Conservation (phyloP, 108 stramenopile genomes). For the Licmophora abbreviata region DNA sequence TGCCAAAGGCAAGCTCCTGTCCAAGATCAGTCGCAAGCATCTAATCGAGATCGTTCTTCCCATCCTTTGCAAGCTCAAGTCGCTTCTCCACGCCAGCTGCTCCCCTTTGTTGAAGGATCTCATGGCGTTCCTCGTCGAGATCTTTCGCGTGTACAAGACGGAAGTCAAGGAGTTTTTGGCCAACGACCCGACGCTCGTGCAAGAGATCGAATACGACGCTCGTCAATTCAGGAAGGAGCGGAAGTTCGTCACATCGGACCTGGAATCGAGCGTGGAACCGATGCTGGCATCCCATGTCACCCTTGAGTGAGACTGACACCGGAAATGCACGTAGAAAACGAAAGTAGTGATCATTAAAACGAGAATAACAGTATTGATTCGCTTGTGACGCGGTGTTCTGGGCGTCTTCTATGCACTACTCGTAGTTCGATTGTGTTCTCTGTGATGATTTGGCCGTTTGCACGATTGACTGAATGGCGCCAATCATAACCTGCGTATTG, state of each 20-base stretch:
- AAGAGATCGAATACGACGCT: conserved; percentile 82
- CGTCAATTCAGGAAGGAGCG: conserved; percentile 16
- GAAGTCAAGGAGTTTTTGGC: conserved; percentile 82
- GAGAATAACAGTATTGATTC: too few relatives aligned
- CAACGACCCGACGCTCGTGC: conserved; percentile 64
- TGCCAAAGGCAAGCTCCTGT: conserved; percentile 74
- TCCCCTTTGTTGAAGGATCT: conserved; percentile 81
- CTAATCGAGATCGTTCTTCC: conserved; percentile 89
- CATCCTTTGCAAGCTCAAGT: conserved; percentile 82
- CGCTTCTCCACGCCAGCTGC: conserved; percentile 61
- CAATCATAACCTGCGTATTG: conserved; percentile 40
- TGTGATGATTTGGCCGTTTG: background rate
- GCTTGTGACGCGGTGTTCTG: background rate
- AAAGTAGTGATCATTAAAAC: too few relatives aligned
- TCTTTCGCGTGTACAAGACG: conserved; percentile 65
- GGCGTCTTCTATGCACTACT: background rate
- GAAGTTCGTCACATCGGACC: background rate
- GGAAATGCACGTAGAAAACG: too few relatives aligned
- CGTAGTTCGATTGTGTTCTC: background rate
- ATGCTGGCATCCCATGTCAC: too few relatives aligned
- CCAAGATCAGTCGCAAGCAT: conserved; percentile 86
- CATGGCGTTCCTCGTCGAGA: conserved; percentile 75
- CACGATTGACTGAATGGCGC: conserved; percentile 36
- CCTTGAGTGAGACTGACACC: too few relatives aligned
- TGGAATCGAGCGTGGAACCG: background rate